Evolutionary conservation across 163 green algal genomes (phyloP).

Genomic region (Scenedesmus sp.): DNA sequence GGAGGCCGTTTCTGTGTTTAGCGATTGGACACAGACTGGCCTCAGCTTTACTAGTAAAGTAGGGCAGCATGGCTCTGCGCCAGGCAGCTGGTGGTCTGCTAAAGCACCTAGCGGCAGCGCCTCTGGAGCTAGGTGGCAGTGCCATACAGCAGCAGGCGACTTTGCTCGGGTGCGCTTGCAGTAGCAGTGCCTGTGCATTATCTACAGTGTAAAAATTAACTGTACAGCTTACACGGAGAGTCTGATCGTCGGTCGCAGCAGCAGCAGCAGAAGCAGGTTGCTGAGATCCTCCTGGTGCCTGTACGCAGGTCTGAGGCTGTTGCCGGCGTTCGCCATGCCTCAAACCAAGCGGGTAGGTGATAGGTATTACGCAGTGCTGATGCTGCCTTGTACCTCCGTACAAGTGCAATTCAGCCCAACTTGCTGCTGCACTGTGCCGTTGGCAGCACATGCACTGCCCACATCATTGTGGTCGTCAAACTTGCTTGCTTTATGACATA

Average conservation of each 20-base stretch:
- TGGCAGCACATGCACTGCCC: background rate
- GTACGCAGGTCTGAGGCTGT: conserved; percentile 53
- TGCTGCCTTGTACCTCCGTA: background rate
- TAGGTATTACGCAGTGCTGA: background rate
- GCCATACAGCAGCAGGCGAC: conserved; percentile 39
- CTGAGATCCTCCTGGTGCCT: background rate
- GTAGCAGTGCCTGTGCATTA: background rate
- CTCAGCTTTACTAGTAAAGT: background rate
- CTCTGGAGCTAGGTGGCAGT: conserved; percentile 37
- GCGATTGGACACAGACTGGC: background rate
- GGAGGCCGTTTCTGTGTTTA: background rate
- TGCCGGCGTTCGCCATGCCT: conserved; percentile 70
- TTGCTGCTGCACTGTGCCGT: background rate
- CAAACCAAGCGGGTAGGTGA: conserved; percentile 74
- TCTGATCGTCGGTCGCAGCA: background rate
- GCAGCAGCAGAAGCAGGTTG: background rate
- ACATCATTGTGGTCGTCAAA: background rate
- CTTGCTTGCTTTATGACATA: background rate
- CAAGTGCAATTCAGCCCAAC: background rate
- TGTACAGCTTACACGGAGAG: background rate
- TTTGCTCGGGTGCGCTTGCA: conserved; percentile 35
- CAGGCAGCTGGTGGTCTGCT: conserved; percentile 58
- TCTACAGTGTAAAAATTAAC: background rate
- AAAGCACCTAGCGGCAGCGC: conserved; percentile 50
- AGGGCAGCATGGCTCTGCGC: conserved; percentile 64